A percentile compares a stretch with the other conserved stretches of the same genome.
These are phyloP conservation scores for Jatropha curcas DNA, from an alignment of 345 rosid species.

Conservation along the genomic window DNA sequence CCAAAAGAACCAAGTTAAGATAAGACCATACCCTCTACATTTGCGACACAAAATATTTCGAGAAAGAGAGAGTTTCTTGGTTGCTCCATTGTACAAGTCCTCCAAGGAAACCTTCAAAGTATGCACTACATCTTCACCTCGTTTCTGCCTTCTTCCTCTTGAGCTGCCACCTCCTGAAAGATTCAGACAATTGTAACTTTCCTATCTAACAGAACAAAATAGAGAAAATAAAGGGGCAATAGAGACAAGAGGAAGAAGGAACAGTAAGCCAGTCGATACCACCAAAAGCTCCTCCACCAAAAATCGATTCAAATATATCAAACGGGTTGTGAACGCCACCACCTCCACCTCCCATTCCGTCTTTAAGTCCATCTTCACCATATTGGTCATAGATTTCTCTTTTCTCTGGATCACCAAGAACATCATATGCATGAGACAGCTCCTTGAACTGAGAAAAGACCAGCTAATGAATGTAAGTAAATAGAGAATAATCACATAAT, in stretches of 20 bases:
- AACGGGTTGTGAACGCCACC: constrained; percentile 49
- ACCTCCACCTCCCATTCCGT: constrained; percentile 67
- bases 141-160: constrained; percentile 57
- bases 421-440: constrained; percentile 69
- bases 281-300: constrained; percentile 41
- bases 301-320: constrained; percentile 61
- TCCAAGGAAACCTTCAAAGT: constrained; percentile 55
- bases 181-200: background rate
- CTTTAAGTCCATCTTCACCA: constrained; percentile 68
- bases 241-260: constrained; percentile 1
- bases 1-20: background rate
- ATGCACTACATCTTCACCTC: constrained; percentile 60
- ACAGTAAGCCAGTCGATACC: constrained; percentile 33
- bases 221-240: background rate
- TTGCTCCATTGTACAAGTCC: constrained; percentile 58
- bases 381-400: constrained; percentile 64
- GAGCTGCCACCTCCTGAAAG: constrained; percentile 52
- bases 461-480: background rate
- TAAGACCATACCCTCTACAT: constrained; percentile 52
- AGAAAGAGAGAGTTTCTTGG: constrained; percentile 62
- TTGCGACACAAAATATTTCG: constrained; percentile 50
- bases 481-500: background rate
- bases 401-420: constrained; percentile 65
- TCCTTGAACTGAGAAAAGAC: constrained; percentile 56
- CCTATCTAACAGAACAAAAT: background rate